These are phyloP conservation scores for Streptanthus diversifolius DNA, from an alignment of 345 rosid species.

Conservation along the genomic window DNA sequence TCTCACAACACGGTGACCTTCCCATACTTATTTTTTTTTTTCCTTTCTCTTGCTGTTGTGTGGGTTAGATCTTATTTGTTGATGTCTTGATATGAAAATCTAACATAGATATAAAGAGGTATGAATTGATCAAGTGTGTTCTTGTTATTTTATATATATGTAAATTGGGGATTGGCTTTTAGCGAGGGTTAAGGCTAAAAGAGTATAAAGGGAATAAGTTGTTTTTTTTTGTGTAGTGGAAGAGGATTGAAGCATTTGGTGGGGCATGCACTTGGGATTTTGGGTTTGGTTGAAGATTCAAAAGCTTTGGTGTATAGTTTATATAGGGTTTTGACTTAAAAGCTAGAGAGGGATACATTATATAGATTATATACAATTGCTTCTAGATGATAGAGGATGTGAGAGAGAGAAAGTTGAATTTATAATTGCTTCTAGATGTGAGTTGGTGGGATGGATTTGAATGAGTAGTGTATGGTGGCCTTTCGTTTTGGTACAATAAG, in stretches of 20 bases:
- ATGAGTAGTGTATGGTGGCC: slow-evolving; percentile 71
- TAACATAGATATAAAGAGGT: slow-evolving; percentile 10
- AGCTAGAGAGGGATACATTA: slow-evolving; percentile 4
- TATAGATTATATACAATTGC: slow-evolving; percentile 4
- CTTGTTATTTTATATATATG: neutral
- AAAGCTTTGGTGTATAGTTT: slow-evolving; percentile 33
- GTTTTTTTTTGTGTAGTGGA: slow-evolving; percentile 15
- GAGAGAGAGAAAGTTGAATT: slow-evolving; percentile 30
- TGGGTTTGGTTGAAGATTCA: slow-evolving; percentile 37
- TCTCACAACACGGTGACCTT: slow-evolving; percentile 74
- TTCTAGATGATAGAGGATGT: slow-evolving; percentile 23
- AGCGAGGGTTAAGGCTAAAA: slow-evolving; percentile 26
- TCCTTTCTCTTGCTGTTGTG: too few relatives aligned
- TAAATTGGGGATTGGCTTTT: slow-evolving; percentile 2
- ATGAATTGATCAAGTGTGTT: neutral
- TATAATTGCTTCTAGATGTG: slow-evolving; percentile 88
- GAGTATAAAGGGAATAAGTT: slow-evolving; percentile 29
- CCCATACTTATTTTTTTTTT: slow-evolving; percentile 38
- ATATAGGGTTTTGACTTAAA: slow-evolving; percentile 37
- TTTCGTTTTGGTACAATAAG: slow-evolving; percentile 45
- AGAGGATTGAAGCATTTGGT: slow-evolving; percentile 29
- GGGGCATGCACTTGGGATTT: slow-evolving; percentile 34
- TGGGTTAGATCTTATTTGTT: slow-evolving; percentile 26
- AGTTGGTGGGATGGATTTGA: slow-evolving; percentile 94
- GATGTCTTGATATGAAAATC: slow-evolving; percentile 1